Evolutionary conservation across 495 filamentous ascomycete species (phyloP).

Genomic region (Lasiosphaeria miniovina): DNA sequence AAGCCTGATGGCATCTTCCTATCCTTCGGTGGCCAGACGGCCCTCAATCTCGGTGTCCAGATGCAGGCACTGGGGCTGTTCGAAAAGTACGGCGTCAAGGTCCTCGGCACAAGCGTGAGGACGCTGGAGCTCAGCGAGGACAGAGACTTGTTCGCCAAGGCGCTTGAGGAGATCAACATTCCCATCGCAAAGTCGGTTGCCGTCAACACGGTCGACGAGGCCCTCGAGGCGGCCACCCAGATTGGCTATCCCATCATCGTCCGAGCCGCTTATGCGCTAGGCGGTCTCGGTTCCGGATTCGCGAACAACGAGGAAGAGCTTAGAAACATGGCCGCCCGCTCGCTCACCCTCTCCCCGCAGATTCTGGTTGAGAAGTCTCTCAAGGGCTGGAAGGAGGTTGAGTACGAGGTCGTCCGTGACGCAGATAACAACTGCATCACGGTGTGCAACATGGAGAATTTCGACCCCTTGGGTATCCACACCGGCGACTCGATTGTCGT

Average conservation of each 20-base stretch:
- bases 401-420: conserved; percentile 96
- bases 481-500: conserved; percentile 98
- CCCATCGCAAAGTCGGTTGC: conserved; percentile 95
- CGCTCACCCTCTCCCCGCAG: conserved; percentile 91
- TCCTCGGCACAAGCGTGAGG: conserved; percentile 90
- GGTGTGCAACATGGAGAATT: conserved; percentile 99
- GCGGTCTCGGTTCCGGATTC: conserved; percentile 96
- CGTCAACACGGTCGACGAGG: conserved; percentile 85
- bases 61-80: conserved; percentile 97
- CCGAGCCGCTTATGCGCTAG: conserved; percentile 91
- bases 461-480: conserved; percentile 93
- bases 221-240: conserved; percentile 75
- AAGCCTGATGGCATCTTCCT: conserved; percentile 95
- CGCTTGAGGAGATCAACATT: conserved; percentile 85
- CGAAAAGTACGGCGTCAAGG: conserved; percentile 89
- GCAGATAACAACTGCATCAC: conserved; percentile 96
- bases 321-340: conserved; percentile 85
- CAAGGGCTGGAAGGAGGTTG: conserved; percentile 98
- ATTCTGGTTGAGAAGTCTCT: conserved; percentile 99
- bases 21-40: conserved; percentile 96
- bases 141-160: conserved; percentile 91
- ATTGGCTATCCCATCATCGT: conserved; percentile 98
- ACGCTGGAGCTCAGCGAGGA: conserved; percentile 95
- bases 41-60: conserved; percentile 91
- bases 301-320: conserved; percentile 91